Evolutionary conservation across 2,329 filamentous ascomycete genomes (phyloP).

Genomic region (Cryphonectria naterciae): DNA sequence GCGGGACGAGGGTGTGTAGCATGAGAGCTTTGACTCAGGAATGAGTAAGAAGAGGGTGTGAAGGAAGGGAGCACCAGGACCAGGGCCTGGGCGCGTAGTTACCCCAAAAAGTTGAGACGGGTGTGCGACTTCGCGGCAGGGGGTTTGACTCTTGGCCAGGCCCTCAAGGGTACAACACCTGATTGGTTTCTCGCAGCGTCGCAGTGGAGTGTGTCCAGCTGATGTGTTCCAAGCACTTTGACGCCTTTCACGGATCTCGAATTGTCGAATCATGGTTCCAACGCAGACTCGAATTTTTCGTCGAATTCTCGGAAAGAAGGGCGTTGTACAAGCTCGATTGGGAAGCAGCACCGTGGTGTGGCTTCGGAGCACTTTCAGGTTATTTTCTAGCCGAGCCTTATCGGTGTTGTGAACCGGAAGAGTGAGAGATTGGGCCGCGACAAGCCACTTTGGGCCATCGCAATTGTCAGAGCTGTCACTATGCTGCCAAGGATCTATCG

Average conservation of each 20-base stretch:
- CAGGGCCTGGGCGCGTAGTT: conserved; percentile 27
- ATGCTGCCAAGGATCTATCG: neutral
- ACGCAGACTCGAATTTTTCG: conserved; percentile 11
- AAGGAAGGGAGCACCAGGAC: conserved; percentile 19
- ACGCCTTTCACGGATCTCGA: conserved; percentile 4
- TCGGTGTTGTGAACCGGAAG: neutral
- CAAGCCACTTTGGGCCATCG: neutral
- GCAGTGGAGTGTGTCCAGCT: conserved; percentile 26
- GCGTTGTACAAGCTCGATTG: conserved; percentile 12
- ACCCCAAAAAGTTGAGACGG: conserved; percentile 17
- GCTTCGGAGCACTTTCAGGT: conserved; percentile 13
- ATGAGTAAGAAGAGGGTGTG: conserved; percentile 24
- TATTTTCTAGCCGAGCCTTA: conserved; percentile 16
- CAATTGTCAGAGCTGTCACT: neutral
- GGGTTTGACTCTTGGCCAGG: conserved; percentile 15
- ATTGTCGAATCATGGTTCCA: conserved; percentile 23
- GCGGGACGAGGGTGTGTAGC: conserved; percentile 25
- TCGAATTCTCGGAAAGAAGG: neutral
- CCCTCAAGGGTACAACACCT: conserved; percentile 19
- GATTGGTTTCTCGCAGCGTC: conserved; percentile 25
- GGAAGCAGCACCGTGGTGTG: conserved; percentile 26
- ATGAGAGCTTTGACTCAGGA: conserved; percentile 27
- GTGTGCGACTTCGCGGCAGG: conserved; percentile 7
- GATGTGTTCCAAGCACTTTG: conserved; percentile 11
- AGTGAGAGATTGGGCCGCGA: neutral